Conservation (phyloP, 176 grass and related monocot genomes). For the Elymus sibiricus region DNA sequence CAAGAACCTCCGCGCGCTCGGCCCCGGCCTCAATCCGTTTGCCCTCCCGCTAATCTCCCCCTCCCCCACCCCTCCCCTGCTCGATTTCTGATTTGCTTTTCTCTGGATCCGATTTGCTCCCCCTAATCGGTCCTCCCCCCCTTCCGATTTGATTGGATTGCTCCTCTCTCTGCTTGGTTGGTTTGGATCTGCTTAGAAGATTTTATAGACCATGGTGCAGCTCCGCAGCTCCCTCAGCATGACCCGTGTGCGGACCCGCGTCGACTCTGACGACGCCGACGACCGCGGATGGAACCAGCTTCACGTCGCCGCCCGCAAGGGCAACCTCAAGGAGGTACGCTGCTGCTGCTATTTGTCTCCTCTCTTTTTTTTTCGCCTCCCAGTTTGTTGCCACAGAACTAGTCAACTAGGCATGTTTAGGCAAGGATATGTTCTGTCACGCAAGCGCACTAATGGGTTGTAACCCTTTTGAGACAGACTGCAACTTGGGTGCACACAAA, state of each 20-base stretch:
- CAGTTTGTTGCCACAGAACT: neutral
- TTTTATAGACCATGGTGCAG: slow-evolving; percentile 36
- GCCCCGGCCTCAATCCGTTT: slow-evolving; percentile 95
- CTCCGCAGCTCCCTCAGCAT: slow-evolving; percentile 45
- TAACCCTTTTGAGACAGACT: neutral
- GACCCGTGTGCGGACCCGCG: neutral
- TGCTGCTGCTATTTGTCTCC: too few relatives aligned
- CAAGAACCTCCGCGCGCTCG: slow-evolving; percentile 69
- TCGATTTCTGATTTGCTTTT: neutral
- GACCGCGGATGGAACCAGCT: slow-evolving; percentile 81
- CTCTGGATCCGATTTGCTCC: neutral
- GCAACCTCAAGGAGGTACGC: slow-evolving; percentile 78
- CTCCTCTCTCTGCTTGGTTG: neutral
- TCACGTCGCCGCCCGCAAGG: slow-evolving; percentile 73
- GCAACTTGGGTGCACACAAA: too few relatives aligned
- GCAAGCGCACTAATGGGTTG: neutral
- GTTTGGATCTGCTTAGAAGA: neutral
- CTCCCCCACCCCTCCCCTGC: neutral
- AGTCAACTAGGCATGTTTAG: too few relatives aligned
- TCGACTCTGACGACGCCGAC: slow-evolving; percentile 24
- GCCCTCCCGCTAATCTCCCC: slow-evolving; percentile 64
- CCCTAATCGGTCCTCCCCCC: neutral
- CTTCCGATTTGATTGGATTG: neutral
- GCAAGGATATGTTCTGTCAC: too few relatives aligned
- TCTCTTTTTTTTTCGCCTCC: rapidly evolving